phyloP scores from a whole-genome alignment of 768 basidiomycete species.

The Gautieria morchelliformis region DNA sequence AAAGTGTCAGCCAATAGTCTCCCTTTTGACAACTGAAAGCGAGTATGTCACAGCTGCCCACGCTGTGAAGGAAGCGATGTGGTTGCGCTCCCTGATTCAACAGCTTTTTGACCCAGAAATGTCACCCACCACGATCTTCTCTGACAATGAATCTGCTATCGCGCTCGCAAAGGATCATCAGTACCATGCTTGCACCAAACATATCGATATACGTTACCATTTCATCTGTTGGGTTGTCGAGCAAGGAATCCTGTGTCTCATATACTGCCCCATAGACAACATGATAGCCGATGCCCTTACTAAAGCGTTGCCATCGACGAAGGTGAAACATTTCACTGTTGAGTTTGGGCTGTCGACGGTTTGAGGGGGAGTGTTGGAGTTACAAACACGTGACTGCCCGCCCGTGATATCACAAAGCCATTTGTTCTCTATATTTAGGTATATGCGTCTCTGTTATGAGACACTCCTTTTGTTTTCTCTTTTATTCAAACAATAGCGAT shows the following conservation, averaged over 20 bases:
- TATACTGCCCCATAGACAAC: constrained; percentile 19
- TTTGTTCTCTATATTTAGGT: too few relatives aligned
- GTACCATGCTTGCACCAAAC: too few relatives aligned
- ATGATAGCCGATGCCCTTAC: constrained; percentile 28
- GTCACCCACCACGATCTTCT: constrained; percentile 9
- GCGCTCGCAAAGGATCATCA: too few relatives aligned
- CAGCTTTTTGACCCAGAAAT: constrained; percentile 7
- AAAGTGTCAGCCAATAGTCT: constrained; percentile 26
- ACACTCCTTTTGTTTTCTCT: too few relatives aligned
- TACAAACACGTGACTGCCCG: too few relatives aligned
- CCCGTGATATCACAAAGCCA: too few relatives aligned
- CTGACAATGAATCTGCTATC: constrained; percentile 23
- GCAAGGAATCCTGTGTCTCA: constrained; percentile 13
- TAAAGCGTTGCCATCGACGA: constrained; percentile 19
- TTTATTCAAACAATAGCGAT: too few relatives aligned
- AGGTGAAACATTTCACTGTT: constrained; percentile 6
- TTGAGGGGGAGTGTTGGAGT: too few relatives aligned
- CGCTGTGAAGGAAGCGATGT: constrained; percentile 19
- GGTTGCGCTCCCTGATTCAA: constrained; percentile 13
- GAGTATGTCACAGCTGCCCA: constrained; percentile 34
- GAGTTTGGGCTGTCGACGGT: too few relatives aligned
- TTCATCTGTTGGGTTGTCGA: too few relatives aligned
- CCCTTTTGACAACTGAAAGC: constrained; percentile 30
- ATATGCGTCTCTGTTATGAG: too few relatives aligned
- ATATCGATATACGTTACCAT: too few relatives aligned